phyloP scores from a whole-genome alignment of 805 yeast species.

The Naumovozyma dairenensis region DNA sequence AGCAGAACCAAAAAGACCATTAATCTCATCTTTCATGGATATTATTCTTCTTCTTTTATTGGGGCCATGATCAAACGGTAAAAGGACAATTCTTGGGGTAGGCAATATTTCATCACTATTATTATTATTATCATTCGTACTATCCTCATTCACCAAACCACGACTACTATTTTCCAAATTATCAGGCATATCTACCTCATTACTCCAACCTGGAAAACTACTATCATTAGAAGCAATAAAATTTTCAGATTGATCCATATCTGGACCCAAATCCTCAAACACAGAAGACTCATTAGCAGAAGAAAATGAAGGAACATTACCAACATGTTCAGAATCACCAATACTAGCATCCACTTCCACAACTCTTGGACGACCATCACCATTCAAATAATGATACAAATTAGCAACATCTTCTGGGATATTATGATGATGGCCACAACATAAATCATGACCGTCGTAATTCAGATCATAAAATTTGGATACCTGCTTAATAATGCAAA shows the following conservation, averaged over 20 bases:
- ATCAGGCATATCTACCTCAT: too few relatives aligned
- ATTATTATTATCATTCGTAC: too few relatives aligned
- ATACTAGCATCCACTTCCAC: background rate
- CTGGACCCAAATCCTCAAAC: too few relatives aligned
- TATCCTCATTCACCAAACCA: too few relatives aligned
- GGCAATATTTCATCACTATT: background rate
- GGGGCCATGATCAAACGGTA: background rate
- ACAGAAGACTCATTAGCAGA: background rate
- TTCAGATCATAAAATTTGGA: background rate
- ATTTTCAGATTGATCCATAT: too few relatives aligned
- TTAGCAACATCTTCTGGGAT: background rate
- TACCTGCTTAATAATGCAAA: background rate
- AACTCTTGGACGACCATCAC: background rate
- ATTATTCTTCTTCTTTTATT: background rate
- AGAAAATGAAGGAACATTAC: background rate
- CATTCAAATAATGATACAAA: background rate
- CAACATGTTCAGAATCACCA: background rate
- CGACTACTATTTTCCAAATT: too few relatives aligned
- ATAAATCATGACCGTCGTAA: background rate
- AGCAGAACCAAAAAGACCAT: background rate
- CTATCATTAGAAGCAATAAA: too few relatives aligned
- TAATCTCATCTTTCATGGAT: background rate
- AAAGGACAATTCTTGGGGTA: background rate
- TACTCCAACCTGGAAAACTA: too few relatives aligned
- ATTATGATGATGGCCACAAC: background rate